phyloP scores from a whole-genome alignment of 805 yeast species.

The Ogataea populi-albae region DNA sequence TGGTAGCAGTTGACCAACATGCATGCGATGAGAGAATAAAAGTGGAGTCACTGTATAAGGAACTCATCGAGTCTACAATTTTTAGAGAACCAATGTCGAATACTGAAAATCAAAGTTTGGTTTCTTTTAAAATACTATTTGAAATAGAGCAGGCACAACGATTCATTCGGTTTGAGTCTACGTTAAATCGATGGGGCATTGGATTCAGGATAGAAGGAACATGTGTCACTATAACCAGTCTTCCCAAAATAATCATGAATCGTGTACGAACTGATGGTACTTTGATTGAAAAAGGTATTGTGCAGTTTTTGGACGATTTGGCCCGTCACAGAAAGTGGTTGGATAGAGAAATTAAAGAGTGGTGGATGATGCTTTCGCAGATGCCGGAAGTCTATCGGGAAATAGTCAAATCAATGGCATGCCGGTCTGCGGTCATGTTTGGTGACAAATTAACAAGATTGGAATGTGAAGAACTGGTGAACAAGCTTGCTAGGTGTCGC shows the following conservation, averaged over 20 bases:
- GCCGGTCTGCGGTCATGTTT: slow-evolving; percentile 69
- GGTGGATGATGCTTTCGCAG: slow-evolving; percentile 39
- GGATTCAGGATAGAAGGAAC: too few species aligned
- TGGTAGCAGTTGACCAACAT: slow-evolving; percentile 70
- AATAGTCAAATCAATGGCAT: slow-evolving; percentile 57
- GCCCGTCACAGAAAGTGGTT: slow-evolving; percentile 31
- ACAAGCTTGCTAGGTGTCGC: slow-evolving; percentile 43
- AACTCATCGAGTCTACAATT: slow-evolving; percentile 32
- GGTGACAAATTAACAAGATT: slow-evolving; percentile 48
- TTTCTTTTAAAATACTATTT: too few species aligned
- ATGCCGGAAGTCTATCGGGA: slow-evolving; percentile 54
- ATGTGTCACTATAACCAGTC: too few species aligned
- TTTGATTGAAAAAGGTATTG: slow-evolving; percentile 37
- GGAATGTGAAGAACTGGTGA: slow-evolving; percentile 47
- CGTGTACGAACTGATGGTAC: too few species aligned
- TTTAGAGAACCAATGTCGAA: too few species aligned
- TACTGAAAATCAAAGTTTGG: too few species aligned
- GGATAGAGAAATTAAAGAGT: too few species aligned
- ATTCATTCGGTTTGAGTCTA: too few species aligned
- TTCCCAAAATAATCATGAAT: too few species aligned
- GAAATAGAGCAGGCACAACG: too few species aligned
- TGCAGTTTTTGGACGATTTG: slow-evolving; percentile 46
- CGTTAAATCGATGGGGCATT: too few species aligned
- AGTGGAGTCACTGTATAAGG: slow-evolving; percentile 49
- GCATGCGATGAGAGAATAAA: slow-evolving; percentile 77